Evolutionary conservation across 75 land plant species (phyloP).

Genomic region (Gnetum montanum): DNA sequence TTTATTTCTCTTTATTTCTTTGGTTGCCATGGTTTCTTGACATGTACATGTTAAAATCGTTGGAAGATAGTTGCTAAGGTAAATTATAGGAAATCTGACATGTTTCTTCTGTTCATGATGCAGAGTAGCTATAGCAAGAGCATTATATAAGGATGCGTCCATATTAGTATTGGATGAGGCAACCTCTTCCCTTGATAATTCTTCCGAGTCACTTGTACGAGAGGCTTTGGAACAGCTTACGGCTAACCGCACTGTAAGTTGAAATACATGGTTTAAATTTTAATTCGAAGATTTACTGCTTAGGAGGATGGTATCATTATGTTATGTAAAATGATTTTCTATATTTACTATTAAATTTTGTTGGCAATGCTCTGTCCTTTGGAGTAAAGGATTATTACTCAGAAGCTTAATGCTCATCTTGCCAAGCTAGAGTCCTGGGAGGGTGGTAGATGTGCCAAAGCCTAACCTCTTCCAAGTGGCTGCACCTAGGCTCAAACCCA

Average conservation of each 20-base stretch:
- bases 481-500: too few species aligned
- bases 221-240: conserved; percentile 71
- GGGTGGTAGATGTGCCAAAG: too few species aligned
- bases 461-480: too few species aligned
- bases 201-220: conserved; percentile 78
- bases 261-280: too few species aligned
- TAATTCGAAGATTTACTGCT: too few species aligned
- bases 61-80: not conserved
- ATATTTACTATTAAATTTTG: too few species aligned
- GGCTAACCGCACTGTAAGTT: conserved; percentile 71
- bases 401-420: too few species aligned
- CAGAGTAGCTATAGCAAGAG: conserved; percentile 95
- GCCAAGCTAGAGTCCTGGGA: too few species aligned
- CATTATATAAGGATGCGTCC: conserved; percentile 69
- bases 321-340: too few species aligned
- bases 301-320: not conserved
- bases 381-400: too few species aligned
- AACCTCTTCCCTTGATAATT: conserved; percentile 85
- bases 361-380: too few species aligned
- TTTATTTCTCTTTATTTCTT: conserved; percentile 4
- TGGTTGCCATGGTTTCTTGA: not conserved
- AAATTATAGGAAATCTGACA: not conserved
- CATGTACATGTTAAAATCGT: not conserved
- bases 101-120: not conserved
- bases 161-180: conserved; percentile 92